phyloP scores from a whole-genome alignment of 2,329 filamentous ascomycete species.

The Keithomyces neogunnii region DNA sequence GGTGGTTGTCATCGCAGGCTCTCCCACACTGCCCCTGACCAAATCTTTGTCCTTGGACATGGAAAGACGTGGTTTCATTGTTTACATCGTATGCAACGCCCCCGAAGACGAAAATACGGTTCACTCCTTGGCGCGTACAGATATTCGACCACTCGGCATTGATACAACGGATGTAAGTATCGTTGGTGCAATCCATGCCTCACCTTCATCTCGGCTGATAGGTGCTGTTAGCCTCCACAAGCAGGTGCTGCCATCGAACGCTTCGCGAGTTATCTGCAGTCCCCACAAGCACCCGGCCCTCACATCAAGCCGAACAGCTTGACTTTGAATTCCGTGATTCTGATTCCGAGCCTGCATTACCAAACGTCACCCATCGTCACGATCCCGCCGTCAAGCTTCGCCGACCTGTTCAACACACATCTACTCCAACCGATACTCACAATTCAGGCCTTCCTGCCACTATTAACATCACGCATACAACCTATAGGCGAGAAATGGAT shows the following conservation, averaged over 20 bases:
- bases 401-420: constrained; percentile 86
- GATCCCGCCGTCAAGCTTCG: constrained; percentile 74
- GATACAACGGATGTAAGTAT: constrained; percentile 69
- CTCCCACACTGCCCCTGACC: constrained; percentile 74
- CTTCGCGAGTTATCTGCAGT: constrained; percentile 63
- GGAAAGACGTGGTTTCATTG: constrained; percentile 84
- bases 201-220: not conserved
- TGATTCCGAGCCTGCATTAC: constrained; percentile 76
- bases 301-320: constrained; percentile 69
- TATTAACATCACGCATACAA: constrained; percentile 56
- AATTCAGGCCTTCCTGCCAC: constrained; percentile 80
- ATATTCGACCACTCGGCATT: constrained; percentile 73
- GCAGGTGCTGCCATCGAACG: constrained; percentile 61
- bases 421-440: constrained; percentile 83
- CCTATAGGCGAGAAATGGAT: constrained; percentile 40
- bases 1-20: constrained; percentile 82
- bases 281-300: constrained; percentile 67
- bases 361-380: constrained; percentile 78
- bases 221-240: constrained; percentile 47
- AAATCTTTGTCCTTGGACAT: constrained; percentile 77
- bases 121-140: constrained; percentile 64
- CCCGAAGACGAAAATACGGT: constrained; percentile 77
- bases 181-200: not conserved
- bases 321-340: constrained; percentile 67
- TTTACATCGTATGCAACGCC: constrained; percentile 83